Evolutionary conservation across 768 basidiomycete species (phyloP).

Genomic region (Hortiboletus campestris): DNA sequence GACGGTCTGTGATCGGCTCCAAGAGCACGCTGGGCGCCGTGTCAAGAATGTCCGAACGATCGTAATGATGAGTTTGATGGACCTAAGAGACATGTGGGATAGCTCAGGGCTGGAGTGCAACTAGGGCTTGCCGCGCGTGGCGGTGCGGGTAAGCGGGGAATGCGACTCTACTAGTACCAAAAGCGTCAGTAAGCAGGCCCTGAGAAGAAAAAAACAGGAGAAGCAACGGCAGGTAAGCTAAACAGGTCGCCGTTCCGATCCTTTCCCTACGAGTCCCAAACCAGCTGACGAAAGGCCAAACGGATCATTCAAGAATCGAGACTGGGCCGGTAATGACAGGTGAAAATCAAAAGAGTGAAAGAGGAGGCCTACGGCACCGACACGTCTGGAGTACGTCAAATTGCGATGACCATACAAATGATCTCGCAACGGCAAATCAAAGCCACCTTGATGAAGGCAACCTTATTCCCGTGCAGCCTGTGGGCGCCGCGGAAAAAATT

Average conservation of each 20-base stretch:
- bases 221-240: slow-evolving; percentile 6
- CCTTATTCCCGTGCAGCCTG: slow-evolving; percentile 22
- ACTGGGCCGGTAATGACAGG: slow-evolving; percentile 19
- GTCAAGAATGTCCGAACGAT: slow-evolving; percentile 9
- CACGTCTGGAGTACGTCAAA: slow-evolving; percentile 28
- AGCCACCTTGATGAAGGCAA: slow-evolving; percentile 19
- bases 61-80: slow-evolving; percentile 1
- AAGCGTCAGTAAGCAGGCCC: slow-evolving; percentile 16
- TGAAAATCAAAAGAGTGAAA: slow-evolving; percentile 23
- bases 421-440: slow-evolving; percentile 20
- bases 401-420: slow-evolving; percentile 10
- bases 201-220: slow-evolving; percentile 4
- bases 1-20: slow-evolving; percentile 12
- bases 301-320: slow-evolving; percentile 4
- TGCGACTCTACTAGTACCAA: not conserved
- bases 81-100: not conserved
- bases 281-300: slow-evolving; percentile 1
- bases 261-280: not conserved
- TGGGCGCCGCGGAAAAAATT: slow-evolving; percentile 1
- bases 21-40: slow-evolving; percentile 5
- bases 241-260: slow-evolving; percentile 19
- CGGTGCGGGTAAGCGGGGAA: slow-evolving; percentile 10
- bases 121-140: slow-evolving; percentile 1
- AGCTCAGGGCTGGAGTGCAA: slow-evolving; percentile 11
- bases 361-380: slow-evolving; percentile 21